phyloP scores from a whole-genome alignment of 2,329 filamentous ascomycete genomes.

The Aspergillus arachidicola region DNA sequence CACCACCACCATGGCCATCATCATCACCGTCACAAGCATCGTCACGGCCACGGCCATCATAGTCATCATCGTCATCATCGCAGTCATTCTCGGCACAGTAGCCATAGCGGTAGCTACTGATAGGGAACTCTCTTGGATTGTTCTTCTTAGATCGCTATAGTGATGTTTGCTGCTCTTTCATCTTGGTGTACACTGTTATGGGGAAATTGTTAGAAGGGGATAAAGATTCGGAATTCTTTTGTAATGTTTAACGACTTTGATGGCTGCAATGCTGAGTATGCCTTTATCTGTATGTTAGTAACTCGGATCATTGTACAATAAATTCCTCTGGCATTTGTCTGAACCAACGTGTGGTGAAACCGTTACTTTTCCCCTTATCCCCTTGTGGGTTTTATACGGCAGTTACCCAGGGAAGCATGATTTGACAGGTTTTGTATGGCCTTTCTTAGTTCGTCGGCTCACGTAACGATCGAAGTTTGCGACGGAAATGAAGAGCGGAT shows the following conservation, averaged over 20 bases:
- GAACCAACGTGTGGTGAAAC: background rate
- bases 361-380: background rate
- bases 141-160: background rate
- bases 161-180: background rate
- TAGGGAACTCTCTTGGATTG: background rate
- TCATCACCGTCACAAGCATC: conserved; percentile 19
- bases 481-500: background rate
- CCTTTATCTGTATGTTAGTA: background rate
- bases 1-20: conserved; percentile 23
- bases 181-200: background rate
- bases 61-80: conserved; percentile 22
- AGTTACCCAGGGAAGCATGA: too few relatives aligned
- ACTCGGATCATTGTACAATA: background rate
- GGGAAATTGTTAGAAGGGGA: background rate
- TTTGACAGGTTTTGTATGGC: too few relatives aligned
- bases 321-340: background rate
- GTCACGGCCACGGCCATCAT: conserved; percentile 13
- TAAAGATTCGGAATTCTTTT: background rate
- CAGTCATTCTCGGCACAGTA: conserved; percentile 27
- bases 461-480: background rate
- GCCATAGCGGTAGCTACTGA: conserved; percentile 14
- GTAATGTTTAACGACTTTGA: background rate
- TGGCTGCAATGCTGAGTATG: background rate
- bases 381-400: background rate
- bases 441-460: background rate